Evolutionary conservation across 805 yeast genomes (phyloP).

Genomic region (Candida hispaniensis): DNA sequence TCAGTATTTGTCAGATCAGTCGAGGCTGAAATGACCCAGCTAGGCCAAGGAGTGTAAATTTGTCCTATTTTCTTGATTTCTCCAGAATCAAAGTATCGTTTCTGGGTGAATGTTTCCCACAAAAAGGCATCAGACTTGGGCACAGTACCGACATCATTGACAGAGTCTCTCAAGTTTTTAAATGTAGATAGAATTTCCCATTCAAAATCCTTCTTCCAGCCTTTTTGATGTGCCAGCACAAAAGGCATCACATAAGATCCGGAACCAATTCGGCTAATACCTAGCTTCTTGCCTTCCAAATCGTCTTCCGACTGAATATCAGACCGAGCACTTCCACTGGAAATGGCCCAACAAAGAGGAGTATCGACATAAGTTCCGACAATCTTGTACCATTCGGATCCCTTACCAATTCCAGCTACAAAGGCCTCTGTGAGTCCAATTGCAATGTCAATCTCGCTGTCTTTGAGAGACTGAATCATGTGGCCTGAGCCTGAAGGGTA

Average conservation of each 20-base stretch:
- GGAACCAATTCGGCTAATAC: slow-evolving; percentile 79
- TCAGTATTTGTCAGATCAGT: slow-evolving; percentile 30
- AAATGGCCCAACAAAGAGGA: slow-evolving; percentile 84
- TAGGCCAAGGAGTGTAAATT: slow-evolving; percentile 93
- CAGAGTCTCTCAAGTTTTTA: slow-evolving; percentile 68
- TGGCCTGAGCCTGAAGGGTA: slow-evolving; percentile 86
- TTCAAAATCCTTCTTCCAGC: slow-evolving; percentile 35
- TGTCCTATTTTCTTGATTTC: slow-evolving; percentile 80
- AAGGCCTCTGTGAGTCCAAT: slow-evolving; percentile 89
- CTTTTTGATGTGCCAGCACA: slow-evolving; percentile 57
- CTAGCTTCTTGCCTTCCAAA: slow-evolving; percentile 53
- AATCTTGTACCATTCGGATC: slow-evolving; percentile 50
- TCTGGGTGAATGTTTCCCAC: slow-evolving; percentile 94
- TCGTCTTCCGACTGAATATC: slow-evolving; percentile 44
- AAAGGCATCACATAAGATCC: slow-evolving; percentile 89
- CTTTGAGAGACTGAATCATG: slow-evolving; percentile 52
- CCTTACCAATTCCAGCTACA: slow-evolving; percentile 69
- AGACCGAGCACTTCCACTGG: slow-evolving; percentile 55
- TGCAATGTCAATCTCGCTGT: slow-evolving; percentile 41
- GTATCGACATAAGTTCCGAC: slow-evolving; percentile 77
- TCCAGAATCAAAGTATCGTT: slow-evolving; percentile 65
- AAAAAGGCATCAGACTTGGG: slow-evolving; percentile 67
- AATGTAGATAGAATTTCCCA: slow-evolving; percentile 58
- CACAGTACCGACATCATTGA: slow-evolving; percentile 43
- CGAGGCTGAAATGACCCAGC: slow-evolving; percentile 69